phyloP scores from a whole-genome alignment of 73 alveolate genomes.

The Stentor coeruleus region DNA sequence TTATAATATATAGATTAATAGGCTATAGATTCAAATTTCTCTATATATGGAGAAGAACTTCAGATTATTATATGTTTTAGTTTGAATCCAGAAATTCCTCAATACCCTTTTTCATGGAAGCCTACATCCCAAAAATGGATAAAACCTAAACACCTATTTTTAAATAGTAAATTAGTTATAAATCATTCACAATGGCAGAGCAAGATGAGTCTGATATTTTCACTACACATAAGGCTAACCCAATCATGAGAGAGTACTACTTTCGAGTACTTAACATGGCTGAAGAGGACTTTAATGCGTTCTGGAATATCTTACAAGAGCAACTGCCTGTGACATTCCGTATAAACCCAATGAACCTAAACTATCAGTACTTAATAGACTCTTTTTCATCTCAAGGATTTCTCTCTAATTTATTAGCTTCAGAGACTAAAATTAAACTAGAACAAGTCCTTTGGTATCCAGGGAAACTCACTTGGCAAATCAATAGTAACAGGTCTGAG shows the following conservation, averaged over 20 bases:
- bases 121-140: no score
- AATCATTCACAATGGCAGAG: not conserved
- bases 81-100: no score
- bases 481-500: slow-evolving; percentile 71
- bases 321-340: slow-evolving; percentile 82
- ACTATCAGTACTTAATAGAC: slow-evolving; percentile 28
- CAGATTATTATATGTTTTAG: no score
- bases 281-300: slow-evolving; percentile 49
- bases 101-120: no score
- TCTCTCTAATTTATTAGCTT: no score
- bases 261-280: slow-evolving; percentile 44
- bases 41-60: no score
- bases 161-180: no score
- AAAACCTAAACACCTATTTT: no score
- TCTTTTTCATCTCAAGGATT: not conserved
- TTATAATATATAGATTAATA: no score
- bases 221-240: not conserved
- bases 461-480: slow-evolving; percentile 76
- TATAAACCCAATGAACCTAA: slow-evolving; percentile 41
- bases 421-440: slow-evolving; percentile 46
- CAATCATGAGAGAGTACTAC: slow-evolving; percentile 25
- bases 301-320: slow-evolving; percentile 41
- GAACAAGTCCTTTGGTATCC: slow-evolving; percentile 69
- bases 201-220: not conserved
- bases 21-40: no score